Conservation (phyloP, 352 stramenopile genomes). For the Plasmopara viticola region DNA sequence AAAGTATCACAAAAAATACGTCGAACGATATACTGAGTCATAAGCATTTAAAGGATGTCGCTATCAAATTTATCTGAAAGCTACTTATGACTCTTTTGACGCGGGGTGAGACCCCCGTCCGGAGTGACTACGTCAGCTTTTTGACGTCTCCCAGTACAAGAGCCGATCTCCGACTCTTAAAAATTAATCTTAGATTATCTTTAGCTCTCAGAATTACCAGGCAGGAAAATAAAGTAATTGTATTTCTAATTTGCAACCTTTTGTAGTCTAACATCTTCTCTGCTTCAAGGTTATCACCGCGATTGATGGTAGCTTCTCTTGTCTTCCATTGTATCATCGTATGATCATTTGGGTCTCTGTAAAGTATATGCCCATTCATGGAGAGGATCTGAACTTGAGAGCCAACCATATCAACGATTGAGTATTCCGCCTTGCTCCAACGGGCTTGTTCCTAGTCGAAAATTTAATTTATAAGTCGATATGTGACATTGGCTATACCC, state of each 20-base stretch:
- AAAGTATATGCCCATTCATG: slow-evolving; percentile 19
- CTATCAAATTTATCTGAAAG: no score
- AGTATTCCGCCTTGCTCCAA: slow-evolving; percentile 20
- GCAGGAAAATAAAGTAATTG: not conserved
- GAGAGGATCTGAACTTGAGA: slow-evolving; percentile 18
- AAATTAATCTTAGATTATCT: no score
- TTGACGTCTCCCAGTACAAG: no score
- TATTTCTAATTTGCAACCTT: not conserved
- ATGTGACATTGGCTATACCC: not conserved
- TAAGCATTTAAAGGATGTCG: no score
- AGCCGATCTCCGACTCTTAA: no score
- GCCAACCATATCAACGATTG: no score
- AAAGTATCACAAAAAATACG: no score
- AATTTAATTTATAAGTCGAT: slow-evolving; percentile 12
- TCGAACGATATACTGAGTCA: no score
- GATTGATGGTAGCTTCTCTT: slow-evolving; percentile 14
- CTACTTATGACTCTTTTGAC: no score
- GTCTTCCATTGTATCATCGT: slow-evolving; percentile 5
- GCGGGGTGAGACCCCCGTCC: no score
- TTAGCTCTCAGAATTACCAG: slow-evolving; percentile 1
- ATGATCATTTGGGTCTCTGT: not conserved
- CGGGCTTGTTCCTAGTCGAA: slow-evolving; percentile 22
- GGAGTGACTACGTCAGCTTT: no score
- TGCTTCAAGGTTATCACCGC: slow-evolving; percentile 14
- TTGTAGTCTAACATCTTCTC: not conserved